Evolutionary conservation across 371 early-diverging fungal genomes (phyloP), one percentile per base, ranked within the genome.

Genomic region (Blakeslea trispora): DNA sequence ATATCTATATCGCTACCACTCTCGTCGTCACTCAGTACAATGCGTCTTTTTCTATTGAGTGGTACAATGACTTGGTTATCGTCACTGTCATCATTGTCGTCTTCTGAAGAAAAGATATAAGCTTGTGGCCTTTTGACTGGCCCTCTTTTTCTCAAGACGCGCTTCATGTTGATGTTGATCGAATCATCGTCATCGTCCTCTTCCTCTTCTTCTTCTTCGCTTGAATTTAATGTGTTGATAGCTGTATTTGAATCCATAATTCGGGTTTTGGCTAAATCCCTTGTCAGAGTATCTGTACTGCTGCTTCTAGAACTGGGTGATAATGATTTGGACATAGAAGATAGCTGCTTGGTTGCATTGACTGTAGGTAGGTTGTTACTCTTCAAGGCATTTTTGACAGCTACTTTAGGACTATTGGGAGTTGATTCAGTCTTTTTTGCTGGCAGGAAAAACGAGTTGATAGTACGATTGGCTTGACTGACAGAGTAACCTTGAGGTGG

Each of bases 401-500:
- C 18, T 5, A 61, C 39, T 39, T 32, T 55, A 13, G 55, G 45
- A 6, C 41, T 32, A 34, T 37, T 21, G 8, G 11, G 4, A 15
- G 14, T 40, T 34, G 35, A 19, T 32, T 37, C 47, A 4, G 39
- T 39, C 9, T 49, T 61, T 17, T 55, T 50, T 0, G 22, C 37
- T 11, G 61, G 61, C 13, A 10, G 19, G 45, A 61, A 61, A n/a
- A 55, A 61, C 9, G 61, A 50, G n/a, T 22, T 61, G 21, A 61
- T 61, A 18, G 52, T 18, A 40, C 24, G 41, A 4, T 41, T 51
- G 24, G 17, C 21, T 19, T 19, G 21, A 11, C 24, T 45, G 8
- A 21, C 21, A 23, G 45, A 45, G 23, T 45, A 37, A 13, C 37
- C 37, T 37, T 37, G 37, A 7, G 45, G 21, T 23, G 13, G 21